These are phyloP conservation scores for Nemania abortiva DNA, from an alignment of 2,329 filamentous ascomycete species.

Conservation along the genomic window DNA sequence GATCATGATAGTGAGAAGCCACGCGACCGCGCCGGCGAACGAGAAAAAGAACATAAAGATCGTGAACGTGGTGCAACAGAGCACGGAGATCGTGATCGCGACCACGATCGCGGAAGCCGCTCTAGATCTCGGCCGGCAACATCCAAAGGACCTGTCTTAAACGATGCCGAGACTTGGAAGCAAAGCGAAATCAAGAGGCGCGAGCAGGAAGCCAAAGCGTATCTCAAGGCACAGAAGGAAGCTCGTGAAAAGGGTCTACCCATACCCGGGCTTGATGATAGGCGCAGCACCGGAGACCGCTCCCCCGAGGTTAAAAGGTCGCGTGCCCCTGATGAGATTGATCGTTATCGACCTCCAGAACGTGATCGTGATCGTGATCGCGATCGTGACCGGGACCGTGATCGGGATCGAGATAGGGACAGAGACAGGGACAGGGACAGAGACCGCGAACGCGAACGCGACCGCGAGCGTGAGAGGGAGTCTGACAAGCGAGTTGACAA, in stretches of 20 bases:
- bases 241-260: slow-evolving; percentile 70
- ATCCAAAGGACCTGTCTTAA: slow-evolving; percentile 59
- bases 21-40: slow-evolving; percentile 15
- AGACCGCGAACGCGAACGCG: too few relatives aligned
- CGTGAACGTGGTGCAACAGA: slow-evolving; percentile 41
- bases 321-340: slow-evolving; percentile 57
- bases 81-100: slow-evolving; percentile 40
- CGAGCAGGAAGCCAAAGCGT: slow-evolving; percentile 73
- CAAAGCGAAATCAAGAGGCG: slow-evolving; percentile 71
- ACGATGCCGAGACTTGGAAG: slow-evolving; percentile 66
- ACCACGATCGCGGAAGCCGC: slow-evolving; percentile 55
- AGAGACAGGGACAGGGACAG: too few relatives aligned
- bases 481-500: slow-evolving; percentile 28
- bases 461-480: slow-evolving; percentile 38
- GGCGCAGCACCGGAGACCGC: slow-evolving; percentile 58
- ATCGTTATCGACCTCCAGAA: slow-evolving; percentile 62
- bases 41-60: slow-evolving; percentile 42
- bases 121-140: slow-evolving; percentile 58
- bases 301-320: slow-evolving; percentile 57
- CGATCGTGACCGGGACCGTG: too few relatives aligned
- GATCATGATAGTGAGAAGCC: slow-evolving; percentile 41
- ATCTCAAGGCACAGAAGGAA: slow-evolving; percentile 71
- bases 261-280: slow-evolving; percentile 69
- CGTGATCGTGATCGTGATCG: too few relatives aligned
- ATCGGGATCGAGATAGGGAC: slow-evolving; percentile 37